A percentile compares a stretch with the other conserved stretches of the same genome.
Conservation (phyloP, 2,329 filamentous ascomycete genomes). For the Neofusicoccum kwambonambiense region DNA sequence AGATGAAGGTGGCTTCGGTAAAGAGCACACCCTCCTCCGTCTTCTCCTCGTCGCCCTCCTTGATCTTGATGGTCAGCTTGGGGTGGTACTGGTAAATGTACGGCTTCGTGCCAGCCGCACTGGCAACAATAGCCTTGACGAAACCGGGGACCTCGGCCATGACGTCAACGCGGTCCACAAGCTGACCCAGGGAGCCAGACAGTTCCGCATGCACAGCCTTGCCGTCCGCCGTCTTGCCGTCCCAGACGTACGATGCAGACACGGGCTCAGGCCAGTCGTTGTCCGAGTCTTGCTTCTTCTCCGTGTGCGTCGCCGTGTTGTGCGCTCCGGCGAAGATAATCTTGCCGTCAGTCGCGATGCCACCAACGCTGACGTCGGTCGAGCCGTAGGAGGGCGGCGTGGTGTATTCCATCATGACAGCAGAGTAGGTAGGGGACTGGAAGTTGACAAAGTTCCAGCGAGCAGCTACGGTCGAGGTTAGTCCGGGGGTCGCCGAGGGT, state of each 20-base stretch:
- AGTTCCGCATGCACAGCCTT: conserved; percentile 69
- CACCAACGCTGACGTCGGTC: conserved; percentile 79
- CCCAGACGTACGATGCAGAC: conserved; percentile 73
- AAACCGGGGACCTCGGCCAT: conserved; percentile 96
- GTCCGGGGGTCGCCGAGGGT: not conserved
- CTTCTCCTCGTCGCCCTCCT: conserved; percentile 76
- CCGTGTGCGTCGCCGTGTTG: conserved; percentile 65
- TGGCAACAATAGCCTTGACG: conserved; percentile 88
- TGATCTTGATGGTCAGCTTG: conserved; percentile 74
- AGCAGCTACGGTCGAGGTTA: conserved; percentile 53
- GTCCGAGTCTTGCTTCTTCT: conserved; percentile 68
- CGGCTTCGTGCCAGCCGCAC: conserved; percentile 85
- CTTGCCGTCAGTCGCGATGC: conserved; percentile 76
- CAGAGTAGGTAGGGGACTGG: conserved; percentile 82
- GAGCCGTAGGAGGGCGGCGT: conserved; percentile 91
- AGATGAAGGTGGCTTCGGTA: conserved; percentile 95
- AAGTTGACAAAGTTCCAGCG: conserved; percentile 94
- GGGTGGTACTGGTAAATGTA: conserved; percentile 96
- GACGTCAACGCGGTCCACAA: conserved; percentile 83
- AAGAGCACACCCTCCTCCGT: conserved; percentile 78
- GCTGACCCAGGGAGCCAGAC: conserved; percentile 66
- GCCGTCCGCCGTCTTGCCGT: conserved; percentile 72
- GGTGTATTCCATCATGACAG: conserved; percentile 91
- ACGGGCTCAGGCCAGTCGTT: conserved; percentile 89
- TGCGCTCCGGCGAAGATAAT: conserved; percentile 72